These are phyloP conservation scores for Pseudoturritis turrita DNA, from an alignment of 345 rosid species.

Conservation along the genomic window DNA sequence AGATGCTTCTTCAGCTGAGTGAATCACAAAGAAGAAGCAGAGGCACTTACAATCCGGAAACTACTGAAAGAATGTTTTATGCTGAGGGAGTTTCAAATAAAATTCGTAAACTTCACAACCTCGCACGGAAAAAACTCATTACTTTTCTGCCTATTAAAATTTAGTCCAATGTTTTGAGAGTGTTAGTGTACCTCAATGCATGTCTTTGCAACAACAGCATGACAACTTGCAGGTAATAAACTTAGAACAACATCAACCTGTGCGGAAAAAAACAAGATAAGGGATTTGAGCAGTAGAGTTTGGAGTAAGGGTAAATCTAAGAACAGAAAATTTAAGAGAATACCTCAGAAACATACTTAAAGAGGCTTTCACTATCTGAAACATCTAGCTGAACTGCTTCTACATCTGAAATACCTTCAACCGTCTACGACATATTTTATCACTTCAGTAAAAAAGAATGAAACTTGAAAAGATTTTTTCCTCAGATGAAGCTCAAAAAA, in stretches of 20 bases:
- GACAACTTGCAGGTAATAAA: constrained; percentile 77
- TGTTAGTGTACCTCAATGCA: constrained; percentile 65
- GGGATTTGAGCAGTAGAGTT: background rate
- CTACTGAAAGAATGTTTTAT: background rate
- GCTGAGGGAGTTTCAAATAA: background rate
- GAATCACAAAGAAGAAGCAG: constrained; percentile 11
- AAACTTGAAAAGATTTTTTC: background rate
- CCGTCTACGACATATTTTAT: constrained; percentile 39
- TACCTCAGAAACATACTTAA: constrained; percentile 72
- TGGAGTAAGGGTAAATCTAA: background rate
- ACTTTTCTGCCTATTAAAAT: background rate
- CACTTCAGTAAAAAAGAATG: constrained; percentile 5
- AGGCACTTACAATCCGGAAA: background rate
- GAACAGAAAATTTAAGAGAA: background rate
- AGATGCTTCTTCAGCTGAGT: constrained; percentile 81
- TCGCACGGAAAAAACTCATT: background rate
- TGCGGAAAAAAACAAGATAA: constrained; percentile 8
- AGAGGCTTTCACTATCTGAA: constrained; percentile 58
- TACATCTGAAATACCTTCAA: constrained; percentile 73
- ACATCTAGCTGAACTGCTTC: constrained; percentile 76
- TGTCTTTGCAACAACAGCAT: constrained; percentile 57
- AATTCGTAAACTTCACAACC: background rate
- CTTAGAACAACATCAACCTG: constrained; percentile 91
- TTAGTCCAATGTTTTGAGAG: background rate
- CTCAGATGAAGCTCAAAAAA: background rate